A percentile compares a stretch with the other conserved stretches of the same genome.
These are phyloP conservation scores for Phycomyces nitens DNA, from an alignment of 192 early-diverging fungal species.

Conservation along the genomic window DNA sequence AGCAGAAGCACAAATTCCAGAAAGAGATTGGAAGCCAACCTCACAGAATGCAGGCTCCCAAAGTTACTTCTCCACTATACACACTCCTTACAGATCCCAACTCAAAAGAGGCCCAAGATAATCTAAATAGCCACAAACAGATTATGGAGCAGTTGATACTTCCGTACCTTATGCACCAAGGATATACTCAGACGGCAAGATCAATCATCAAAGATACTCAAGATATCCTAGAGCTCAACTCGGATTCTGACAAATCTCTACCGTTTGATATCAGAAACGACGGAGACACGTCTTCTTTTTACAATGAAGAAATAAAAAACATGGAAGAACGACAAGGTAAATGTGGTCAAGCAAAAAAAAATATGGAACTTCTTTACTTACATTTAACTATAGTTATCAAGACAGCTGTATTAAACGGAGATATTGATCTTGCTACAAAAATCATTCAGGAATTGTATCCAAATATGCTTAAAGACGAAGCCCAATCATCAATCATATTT, in stretches of 20 bases:
- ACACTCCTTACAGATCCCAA: no score
- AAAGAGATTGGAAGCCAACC: no score
- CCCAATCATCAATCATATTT: conserved; percentile 57
- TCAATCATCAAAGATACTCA: conserved; percentile 57
- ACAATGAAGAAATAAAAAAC: neutral
- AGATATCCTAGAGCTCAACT: neutral
- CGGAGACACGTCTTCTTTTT: no score
- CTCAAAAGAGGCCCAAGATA: conserved; percentile 1
- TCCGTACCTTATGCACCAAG: conserved; percentile 77
- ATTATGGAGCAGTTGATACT: conserved; percentile 43
- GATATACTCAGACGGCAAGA: conserved; percentile 60
- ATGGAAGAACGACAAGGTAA: neutral
- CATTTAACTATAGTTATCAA: conserved; percentile 36
- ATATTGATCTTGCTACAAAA: conserved; percentile 73
- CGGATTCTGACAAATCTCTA: conserved; percentile 1
- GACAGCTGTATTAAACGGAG: conserved; percentile 58
- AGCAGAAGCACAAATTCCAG: neutral
- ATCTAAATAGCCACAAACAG: conserved; percentile 1
- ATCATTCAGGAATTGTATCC: conserved; percentile 69
- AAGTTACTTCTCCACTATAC: no score
- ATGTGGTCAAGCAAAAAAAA: neutral
- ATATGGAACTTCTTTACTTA: neutral
- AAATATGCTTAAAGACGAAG: conserved; percentile 54
- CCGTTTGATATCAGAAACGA: conserved; percentile 14
- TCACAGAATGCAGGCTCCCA: no score